Percentiles rank a stretch among this genome's conserved stretches.
These are phyloP conservation scores for Ophiostoma sp. DNA, from an alignment of 2,329 filamentous ascomycete genomes.

Conservation along the genomic window DNA sequence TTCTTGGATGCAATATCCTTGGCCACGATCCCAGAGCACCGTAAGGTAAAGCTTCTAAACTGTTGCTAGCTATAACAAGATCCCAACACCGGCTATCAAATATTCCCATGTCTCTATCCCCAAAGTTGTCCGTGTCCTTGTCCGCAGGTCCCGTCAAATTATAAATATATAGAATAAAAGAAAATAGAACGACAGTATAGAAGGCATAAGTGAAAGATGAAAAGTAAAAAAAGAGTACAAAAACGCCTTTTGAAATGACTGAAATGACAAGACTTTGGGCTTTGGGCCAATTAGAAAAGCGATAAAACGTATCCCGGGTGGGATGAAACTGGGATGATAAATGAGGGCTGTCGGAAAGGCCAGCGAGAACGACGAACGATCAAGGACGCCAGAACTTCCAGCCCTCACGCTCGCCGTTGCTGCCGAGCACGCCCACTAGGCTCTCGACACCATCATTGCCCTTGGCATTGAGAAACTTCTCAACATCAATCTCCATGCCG, in stretches of 20 bases:
- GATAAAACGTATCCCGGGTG: not conserved
- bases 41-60: conserved; percentile 12
- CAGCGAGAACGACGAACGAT: not conserved
- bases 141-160: conserved; percentile 9
- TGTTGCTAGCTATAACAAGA: conserved; percentile 1
- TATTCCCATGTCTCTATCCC: conserved; percentile 12
- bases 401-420: conserved; percentile 63
- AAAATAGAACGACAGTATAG: not conserved
- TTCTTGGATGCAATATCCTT: not conserved
- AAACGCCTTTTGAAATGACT: conserved; percentile 3
- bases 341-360: not conserved
- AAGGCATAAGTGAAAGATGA: not conserved
- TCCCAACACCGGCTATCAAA: not conserved
- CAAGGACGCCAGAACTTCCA: conserved; percentile 71
- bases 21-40: not conserved
- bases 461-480: conserved; percentile 73
- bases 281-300: not conserved
- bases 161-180: conserved; percentile 3
- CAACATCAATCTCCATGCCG: conserved; percentile 87
- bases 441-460: conserved; percentile 81
- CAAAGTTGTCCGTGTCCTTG: conserved; percentile 8
- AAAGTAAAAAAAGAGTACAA: not conserved
- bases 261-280: not conserved
- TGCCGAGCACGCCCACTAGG: conserved; percentile 72
- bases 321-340: not conserved